Evolutionary conservation across 805 yeast species (phyloP), one percentile per base, ranked within the genome.

Genomic region (Pichia californica): DNA sequence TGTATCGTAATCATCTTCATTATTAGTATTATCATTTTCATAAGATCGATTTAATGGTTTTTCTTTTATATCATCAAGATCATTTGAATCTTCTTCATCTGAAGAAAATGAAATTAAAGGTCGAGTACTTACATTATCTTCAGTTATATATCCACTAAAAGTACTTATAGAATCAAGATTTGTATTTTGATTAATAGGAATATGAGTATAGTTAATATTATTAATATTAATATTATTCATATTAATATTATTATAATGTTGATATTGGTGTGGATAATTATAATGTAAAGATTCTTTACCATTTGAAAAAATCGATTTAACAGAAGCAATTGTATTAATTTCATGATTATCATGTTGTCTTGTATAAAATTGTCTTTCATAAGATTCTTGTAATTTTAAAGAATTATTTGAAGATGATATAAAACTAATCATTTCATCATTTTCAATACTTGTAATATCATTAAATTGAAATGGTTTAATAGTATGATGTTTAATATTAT

Each of bases 51-150:
- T 27, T 5, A 31, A 28, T n/a, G 13, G 6, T 11, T n/a, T n/a
- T n/a, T n/a, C n/a, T n/a, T n/a, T n/a, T n/a, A n/a, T n/a, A n/a
- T n/a, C n/a, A n/a, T n/a, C n/a, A n/a, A n/a, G n/a, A n/a, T n/a
- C n/a, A n/a, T n/a, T n/a, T n/a, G n/a, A n/a, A n/a, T 43, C 43
- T n/a, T 44, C 50, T 26, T 41, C 45, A 19, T 48, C 49, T 3
- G 49, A 55, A 4, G 49, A 55, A 9, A 70, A 55, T 31, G 75
- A 71, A 46, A 70, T 63, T 31, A 72, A 54, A 0, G 77, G 76
- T 20, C 56, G 65, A 3, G 77, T 72, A 46, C 74, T 67, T 25
- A 67, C 52, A 48, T 71, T 71, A 19, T 49, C 52, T 7, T 47
- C 50, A 31, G 23, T 8, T 3, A 28, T 18, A 14, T 42, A 41